These are phyloP conservation scores for Eragrostis curvula DNA, from an alignment of 176 grass and related monocot species.

Conservation along the genomic window DNA sequence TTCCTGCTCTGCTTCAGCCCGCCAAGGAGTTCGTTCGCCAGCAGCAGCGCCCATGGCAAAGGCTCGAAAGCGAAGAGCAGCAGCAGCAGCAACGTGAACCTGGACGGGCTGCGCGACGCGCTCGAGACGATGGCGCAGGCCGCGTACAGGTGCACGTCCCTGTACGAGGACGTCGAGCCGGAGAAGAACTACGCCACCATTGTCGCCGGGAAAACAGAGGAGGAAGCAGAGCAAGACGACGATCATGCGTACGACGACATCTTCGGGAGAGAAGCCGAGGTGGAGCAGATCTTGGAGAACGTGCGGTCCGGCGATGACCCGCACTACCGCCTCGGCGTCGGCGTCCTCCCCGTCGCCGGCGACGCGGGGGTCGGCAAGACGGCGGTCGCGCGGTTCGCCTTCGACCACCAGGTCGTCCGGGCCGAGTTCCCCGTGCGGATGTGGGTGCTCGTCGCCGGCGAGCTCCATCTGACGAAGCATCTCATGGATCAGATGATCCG, in stretches of 20 bases:
- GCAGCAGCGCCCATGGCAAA: background rate
- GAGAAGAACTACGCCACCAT: slow-evolving; percentile 43
- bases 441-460: slow-evolving; percentile 44
- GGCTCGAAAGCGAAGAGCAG: slow-evolving; percentile 1
- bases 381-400: slow-evolving; percentile 32
- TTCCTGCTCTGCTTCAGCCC: slow-evolving; percentile 53
- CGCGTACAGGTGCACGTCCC: slow-evolving; percentile 46
- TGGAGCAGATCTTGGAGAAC: slow-evolving; percentile 32
- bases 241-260: background rate
- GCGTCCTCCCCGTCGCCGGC: slow-evolving; percentile 37
- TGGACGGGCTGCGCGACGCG: background rate
- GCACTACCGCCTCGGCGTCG: slow-evolving; percentile 39
- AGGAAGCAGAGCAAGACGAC: background rate
- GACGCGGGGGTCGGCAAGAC: slow-evolving; percentile 42
- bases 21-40: background rate
- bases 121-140: slow-evolving; percentile 39
- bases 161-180: slow-evolving; percentile 30
- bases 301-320: slow-evolving; percentile 37
- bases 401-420: slow-evolving; percentile 35
- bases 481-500: slow-evolving; percentile 39
- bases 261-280: slow-evolving; percentile 45
- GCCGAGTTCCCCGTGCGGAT: slow-evolving; percentile 36
- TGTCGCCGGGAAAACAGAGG: background rate
- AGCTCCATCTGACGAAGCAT: background rate
- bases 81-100: background rate